These are phyloP conservation scores for Ottelia alismoides DNA, from an alignment of 106 monocot genomes.

Conservation along the genomic window DNA sequence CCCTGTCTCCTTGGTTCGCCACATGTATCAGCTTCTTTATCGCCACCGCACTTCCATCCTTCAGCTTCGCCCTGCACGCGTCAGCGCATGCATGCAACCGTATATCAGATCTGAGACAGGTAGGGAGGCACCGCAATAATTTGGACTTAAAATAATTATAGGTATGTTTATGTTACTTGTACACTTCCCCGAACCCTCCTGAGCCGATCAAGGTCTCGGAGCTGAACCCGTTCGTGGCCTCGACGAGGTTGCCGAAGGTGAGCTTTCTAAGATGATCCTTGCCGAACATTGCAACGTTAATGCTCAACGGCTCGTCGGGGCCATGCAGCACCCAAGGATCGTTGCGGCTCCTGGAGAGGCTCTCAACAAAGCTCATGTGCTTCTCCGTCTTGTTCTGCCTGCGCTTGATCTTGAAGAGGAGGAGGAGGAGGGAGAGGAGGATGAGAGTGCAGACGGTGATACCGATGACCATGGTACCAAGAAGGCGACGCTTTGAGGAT, in stretches of 20 bases:
- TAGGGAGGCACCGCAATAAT: too few species aligned
- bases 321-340: slow-evolving; percentile 43
- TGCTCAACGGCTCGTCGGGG: slow-evolving; percentile 46
- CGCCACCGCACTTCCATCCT: slow-evolving; percentile 49
- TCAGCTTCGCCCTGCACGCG: slow-evolving; percentile 53
- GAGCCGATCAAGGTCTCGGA: slow-evolving; percentile 58
- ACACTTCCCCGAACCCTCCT: slow-evolving; percentile 84
- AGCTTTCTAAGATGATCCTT: slow-evolving; percentile 58
- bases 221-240: slow-evolving; percentile 79
- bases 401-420: slow-evolving; percentile 37
- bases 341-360: slow-evolving; percentile 26
- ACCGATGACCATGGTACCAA: slow-evolving; percentile 38
- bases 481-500: slow-evolving; percentile 1
- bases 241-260: slow-evolving; percentile 62
- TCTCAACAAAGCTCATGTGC: slow-evolving; percentile 23
- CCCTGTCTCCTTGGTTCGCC: slow-evolving; percentile 62
- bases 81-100: too few species aligned
- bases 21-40: slow-evolving; percentile 74
- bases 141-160: too few species aligned
- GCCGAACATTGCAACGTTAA: slow-evolving; percentile 73
- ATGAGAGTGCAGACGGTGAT: slow-evolving; percentile 38
- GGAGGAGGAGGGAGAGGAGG: slow-evolving; percentile 11
- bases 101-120: too few species aligned
- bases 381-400: slow-evolving; percentile 17
- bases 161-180: too few species aligned